Evolutionary conservation across 139 green algal genomes (phyloP), one percentile per base, ranked within the genome.

Genomic region (Chlamydomonas sphaeroides): DNA sequence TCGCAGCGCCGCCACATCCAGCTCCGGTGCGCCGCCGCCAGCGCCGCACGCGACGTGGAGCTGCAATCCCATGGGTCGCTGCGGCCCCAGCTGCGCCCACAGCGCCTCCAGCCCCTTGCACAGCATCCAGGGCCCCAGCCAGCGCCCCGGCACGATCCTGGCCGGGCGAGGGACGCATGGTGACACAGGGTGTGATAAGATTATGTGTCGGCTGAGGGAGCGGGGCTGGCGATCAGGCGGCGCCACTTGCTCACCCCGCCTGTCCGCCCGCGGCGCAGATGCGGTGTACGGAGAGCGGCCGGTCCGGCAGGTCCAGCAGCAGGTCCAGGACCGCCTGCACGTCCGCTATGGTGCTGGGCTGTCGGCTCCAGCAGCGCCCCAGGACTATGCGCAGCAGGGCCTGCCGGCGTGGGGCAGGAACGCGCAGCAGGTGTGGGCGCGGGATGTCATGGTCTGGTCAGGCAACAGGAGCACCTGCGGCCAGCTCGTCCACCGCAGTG

Each of bases 51-150:
- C 88, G 32, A 96, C 90, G 48, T 90, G 79, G 28, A 96, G 85
- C 0, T 71, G 74, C 21, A 96, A 68, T 0, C 86, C 88, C 56
- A 74, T 65, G 15, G 83, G 71, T 26, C 69, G 66, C 85, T 89
- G 57, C n/a, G 42, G 30, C 32, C 75, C 66, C 21, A 65, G n/a
- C 14, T 61, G 49, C 17, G 8, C 10, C 35, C 90, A 86, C 14
- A 91, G 76, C 23, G 88, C 86, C 72, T 92, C 89, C 72, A 98
- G 62, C 48, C 92, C 84, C 30, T 92, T 88, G 89, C 93, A 98
- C 57, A 98, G 88, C 39, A 89, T 91, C 88, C 93, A 98, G 0
- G 96, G 96, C 0, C 96, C 96, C 65, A 99, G 77, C 96, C 96
- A 99, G 66, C 89, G 81, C 4, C 96, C 96, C 3, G 94, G 80